phyloP scores from a whole-genome alignment of 371 early-diverging fungal species.

The Quaeritorhiza haematococci region DNA sequence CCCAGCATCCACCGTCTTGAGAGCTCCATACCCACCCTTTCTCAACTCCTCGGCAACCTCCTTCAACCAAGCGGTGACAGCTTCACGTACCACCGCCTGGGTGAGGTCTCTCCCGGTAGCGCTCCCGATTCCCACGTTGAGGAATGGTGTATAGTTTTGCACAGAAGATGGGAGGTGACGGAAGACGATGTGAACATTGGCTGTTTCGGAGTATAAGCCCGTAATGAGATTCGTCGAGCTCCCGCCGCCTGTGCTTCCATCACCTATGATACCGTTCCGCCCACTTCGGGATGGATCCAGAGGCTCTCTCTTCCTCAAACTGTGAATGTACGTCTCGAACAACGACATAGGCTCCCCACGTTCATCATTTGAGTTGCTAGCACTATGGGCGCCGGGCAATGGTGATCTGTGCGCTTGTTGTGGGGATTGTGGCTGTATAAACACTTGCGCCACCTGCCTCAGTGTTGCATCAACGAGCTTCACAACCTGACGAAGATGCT shows the following conservation, averaged over 20 bases:
- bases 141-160: conserved; percentile 12
- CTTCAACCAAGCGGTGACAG: neutral
- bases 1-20: neutral
- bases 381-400: neutral
- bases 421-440: neutral
- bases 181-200: conserved; percentile 32
- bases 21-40: neutral
- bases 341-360: too few species aligned
- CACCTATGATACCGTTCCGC: too few species aligned
- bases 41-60: neutral
- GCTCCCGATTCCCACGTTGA: neutral
- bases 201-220: conserved; percentile 25
- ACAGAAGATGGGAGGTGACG: conserved; percentile 26
- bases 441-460: neutral
- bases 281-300: too few species aligned
- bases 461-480: neutral
- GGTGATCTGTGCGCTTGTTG: neutral
- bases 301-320: too few species aligned
- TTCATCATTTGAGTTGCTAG: too few species aligned
- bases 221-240: neutral
- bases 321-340: too few species aligned
- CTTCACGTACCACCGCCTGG: neutral
- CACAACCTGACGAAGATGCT: neutral
- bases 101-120: neutral
- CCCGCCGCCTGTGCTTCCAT: neutral